Percentiles rank a stretch among this genome's conserved stretches.
These are phyloP conservation scores for Xylaria polymorpha DNA, from an alignment of 2,329 filamentous ascomycete genomes.

Conservation along the genomic window DNA sequence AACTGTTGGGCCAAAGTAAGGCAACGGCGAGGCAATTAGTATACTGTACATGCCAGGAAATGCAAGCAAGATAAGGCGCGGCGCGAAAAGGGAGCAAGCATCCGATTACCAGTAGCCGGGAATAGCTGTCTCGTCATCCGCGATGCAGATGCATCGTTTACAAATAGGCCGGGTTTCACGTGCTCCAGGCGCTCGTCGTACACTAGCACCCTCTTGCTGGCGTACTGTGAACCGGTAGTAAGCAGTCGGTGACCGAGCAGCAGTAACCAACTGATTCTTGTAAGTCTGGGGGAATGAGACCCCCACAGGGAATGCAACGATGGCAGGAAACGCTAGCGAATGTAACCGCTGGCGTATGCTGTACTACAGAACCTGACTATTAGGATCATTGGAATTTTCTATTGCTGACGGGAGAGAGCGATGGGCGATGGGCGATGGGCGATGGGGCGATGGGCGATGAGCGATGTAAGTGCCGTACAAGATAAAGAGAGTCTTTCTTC, in stretches of 20 bases:
- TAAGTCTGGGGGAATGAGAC: conserved; percentile 24
- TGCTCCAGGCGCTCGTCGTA: conserved; percentile 11
- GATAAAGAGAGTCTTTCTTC: conserved; percentile 15
- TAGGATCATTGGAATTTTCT: conserved; percentile 41
- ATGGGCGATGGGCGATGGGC: no score
- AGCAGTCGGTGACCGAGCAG: conserved; percentile 29
- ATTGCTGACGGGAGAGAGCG: conserved; percentile 5
- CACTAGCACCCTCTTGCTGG: conserved; percentile 16
- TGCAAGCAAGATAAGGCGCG: conserved; percentile 31
- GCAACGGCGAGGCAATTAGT: conserved; percentile 36
- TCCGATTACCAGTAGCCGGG: conserved; percentile 36
- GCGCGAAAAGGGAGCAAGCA: conserved; percentile 16
- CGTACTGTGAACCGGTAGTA: conserved; percentile 24
- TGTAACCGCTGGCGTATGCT: conserved; percentile 45
- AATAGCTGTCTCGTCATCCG: conserved; percentile 29
- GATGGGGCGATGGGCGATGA: no score
- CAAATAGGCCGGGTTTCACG: conserved; percentile 24
- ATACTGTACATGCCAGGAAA: conserved; percentile 24
- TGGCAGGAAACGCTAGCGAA: conserved; percentile 47
- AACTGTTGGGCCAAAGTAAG: conserved; percentile 28
- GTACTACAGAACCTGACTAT: conserved; percentile 42
- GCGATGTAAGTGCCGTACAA: conserved; percentile 19
- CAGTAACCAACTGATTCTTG: conserved; percentile 19
- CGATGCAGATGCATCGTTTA: conserved; percentile 15
- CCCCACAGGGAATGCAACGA: conserved; percentile 44